Evolutionary conservation across 148 eudicot genomes (phyloP), one percentile per base, ranked within the genome.

Genomic region (Rhododendron williamsianum): DNA sequence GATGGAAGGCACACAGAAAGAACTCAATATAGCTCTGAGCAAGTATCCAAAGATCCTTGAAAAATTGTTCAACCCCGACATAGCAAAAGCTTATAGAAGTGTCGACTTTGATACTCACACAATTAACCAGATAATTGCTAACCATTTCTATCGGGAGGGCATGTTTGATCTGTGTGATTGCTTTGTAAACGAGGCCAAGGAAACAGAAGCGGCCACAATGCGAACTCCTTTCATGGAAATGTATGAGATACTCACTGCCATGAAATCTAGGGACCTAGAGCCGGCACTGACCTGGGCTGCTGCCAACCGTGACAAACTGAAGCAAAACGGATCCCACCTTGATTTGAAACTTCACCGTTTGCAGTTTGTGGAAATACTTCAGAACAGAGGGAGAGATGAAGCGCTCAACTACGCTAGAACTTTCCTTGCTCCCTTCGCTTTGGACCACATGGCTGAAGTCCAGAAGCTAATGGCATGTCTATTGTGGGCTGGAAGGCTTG

Each of bases 231-330:
- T 91, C 83, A 76, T 86, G 6, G 92, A 94, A 85, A 90, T 95
- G 98, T 94, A 88, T 86, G 87, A 90, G 21, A 94, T 94, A 82
- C 91, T 91, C 41, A 92, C 93, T 88, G 93, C 98, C 82, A 91
- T 94, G 88, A 94, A 84, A 80, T 88, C 92, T 27, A 87, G 84
- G 51, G 87, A 95, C 87, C 86, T 95, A 81, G 93, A 90, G 79
- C 95, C 97, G 0, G 95, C 98, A 52, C 85, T 95, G 58, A 89
- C 84, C n/a, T 95, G 97, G 98, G 95, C 93, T 7, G 49, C 89
- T 11, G 78, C 72, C 9, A 94, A 95, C 86, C 87, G 86, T 18
- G 94, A 93, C 76, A 90, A 93, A 81, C 90, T 95, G 51, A 81
- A 79, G 82, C 89, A 91, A 87, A 95, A 86, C 74, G 97, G 95